Base-by-base conservation (phyloP, 2,329 filamentous ascomycete genomes). In the Alternaria tenuissima region DNA sequence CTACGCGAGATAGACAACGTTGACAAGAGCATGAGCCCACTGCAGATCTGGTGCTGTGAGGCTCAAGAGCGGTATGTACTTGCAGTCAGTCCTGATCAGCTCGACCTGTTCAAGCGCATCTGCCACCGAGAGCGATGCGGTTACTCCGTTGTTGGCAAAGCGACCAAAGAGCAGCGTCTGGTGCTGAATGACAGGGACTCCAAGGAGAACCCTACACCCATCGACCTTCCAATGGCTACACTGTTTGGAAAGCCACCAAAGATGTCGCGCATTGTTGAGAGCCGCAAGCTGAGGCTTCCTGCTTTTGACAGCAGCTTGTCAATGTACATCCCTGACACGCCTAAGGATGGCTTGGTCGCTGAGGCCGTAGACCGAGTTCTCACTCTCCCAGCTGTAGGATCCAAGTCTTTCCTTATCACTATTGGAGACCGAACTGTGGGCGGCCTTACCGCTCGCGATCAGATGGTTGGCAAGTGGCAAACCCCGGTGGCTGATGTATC, bases 31-130 rank as follows among this genome's bases (percentile, higher is more conserved):
- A 94, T 99, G 91, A 97, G 92, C 73, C 95, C 95, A 20, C 87
- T 99, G 59, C 92, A 98, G 76, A 97, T 99, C 47, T 98, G 94
- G 94, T 97, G 95, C 79, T 96, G 94, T 71, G 94, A 98, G 78
- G 93, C 95, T 0, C 95, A 99, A 77, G 95, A 99, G 80, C 87
- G 95, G 77, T 99, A 99, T 72, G 95, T 99, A 7, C 83, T 99
- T 71, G 89, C 96, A 8, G 88, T 99, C 63, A 93, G 94, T 62
- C 87, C 88, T 52, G 90, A 95, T 20, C 86, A 89, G 54, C 86
- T 98, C 73, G 93, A 94, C 71, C 82, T 83, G 22, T 91, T 91
- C 79, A 86, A 84, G 66, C 81, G 89, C 80, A 84, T 99, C 69
- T 84, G 82, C 78, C 86, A 90, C 64, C 87, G 95, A 76, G 95